Evolutionary conservation across 2,329 filamentous ascomycete genomes (phyloP).

Genomic region (Diaporthe australafricana): DNA sequence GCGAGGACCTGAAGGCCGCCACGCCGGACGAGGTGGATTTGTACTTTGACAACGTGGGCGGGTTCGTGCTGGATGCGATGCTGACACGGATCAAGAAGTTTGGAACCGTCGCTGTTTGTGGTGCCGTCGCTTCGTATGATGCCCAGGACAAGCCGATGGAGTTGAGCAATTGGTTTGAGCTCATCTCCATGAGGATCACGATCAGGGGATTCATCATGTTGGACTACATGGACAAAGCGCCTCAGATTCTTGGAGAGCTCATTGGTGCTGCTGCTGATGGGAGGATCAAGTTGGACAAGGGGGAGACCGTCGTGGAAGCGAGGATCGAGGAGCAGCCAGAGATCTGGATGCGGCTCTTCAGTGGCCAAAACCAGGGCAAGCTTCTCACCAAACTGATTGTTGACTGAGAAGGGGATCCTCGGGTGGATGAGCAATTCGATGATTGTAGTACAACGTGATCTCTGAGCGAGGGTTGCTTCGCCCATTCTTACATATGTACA

Average conservation of each 20-base stretch:
- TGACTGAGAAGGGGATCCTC: not conserved
- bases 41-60: slow-evolving; percentile 64
- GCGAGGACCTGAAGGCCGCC: slow-evolving; percentile 56
- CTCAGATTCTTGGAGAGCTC: slow-evolving; percentile 41
- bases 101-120: slow-evolving; percentile 56
- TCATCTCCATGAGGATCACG: slow-evolving; percentile 53
- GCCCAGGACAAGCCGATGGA: slow-evolving; percentile 43
- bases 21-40: slow-evolving; percentile 63
- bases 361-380: slow-evolving; percentile 44
- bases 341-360: slow-evolving; percentile 45
- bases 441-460: not conserved
- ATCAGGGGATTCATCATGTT: slow-evolving; percentile 57
- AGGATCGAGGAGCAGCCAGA: slow-evolving; percentile 45
- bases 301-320: slow-evolving; percentile 44
- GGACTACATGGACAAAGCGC: slow-evolving; percentile 49
- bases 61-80: slow-evolving; percentile 58
- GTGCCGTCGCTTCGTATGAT: slow-evolving; percentile 56
- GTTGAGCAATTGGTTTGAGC: slow-evolving; percentile 56
- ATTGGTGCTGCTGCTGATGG: slow-evolving; percentile 43
- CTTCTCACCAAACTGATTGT: slow-evolving; percentile 42
- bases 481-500: too few relatives aligned
- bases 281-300: slow-evolving; percentile 40
- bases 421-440: not conserved
- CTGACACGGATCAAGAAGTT: slow-evolving; percentile 53
- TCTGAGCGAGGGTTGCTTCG: too few relatives aligned